These are phyloP conservation scores for Salix suchowensis DNA, from an alignment of 345 rosid genomes.

Conservation along the genomic window DNA sequence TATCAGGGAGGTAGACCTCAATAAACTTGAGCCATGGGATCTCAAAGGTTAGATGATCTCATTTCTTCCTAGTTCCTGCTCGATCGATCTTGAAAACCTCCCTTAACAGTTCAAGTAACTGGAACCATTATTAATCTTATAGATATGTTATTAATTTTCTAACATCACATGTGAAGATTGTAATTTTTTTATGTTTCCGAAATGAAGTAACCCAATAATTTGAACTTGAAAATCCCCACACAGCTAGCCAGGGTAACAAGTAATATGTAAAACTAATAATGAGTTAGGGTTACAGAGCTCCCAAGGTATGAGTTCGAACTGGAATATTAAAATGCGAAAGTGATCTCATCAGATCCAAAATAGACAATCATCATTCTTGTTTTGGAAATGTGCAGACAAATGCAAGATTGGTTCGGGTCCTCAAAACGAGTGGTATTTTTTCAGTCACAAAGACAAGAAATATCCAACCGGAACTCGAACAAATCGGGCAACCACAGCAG, in stretches of 20 bases:
- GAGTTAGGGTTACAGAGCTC: not conserved
- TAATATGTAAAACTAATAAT: not conserved
- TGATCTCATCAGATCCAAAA: not conserved
- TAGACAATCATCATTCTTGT: not conserved
- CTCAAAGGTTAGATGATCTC: slow-evolving; percentile 58
- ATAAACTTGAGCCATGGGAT: slow-evolving; percentile 99
- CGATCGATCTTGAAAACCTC: not conserved
- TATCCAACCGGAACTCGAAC: slow-evolving; percentile 97
- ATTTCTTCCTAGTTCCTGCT: too few relatives aligned
- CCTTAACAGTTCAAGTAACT: not conserved
- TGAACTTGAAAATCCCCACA: not conserved
- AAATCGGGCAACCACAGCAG: slow-evolving; percentile 92
- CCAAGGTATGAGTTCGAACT: not conserved
- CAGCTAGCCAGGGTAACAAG: not conserved
- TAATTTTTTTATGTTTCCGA: not conserved
- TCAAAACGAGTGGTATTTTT: slow-evolving; percentile 97
- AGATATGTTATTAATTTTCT: not conserved
- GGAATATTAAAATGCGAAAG: not conserved
- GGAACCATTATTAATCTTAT: not conserved
- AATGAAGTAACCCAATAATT: not conserved
- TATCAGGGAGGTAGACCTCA: slow-evolving; percentile 92
- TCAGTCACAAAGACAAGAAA: slow-evolving; percentile 98
- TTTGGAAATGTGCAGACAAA: slow-evolving; percentile 48
- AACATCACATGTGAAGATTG: not conserved
- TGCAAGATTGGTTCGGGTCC: slow-evolving; percentile 93